Base-by-base conservation (phyloP, 106 monocot species). In the Vanilla planifolia region DNA sequence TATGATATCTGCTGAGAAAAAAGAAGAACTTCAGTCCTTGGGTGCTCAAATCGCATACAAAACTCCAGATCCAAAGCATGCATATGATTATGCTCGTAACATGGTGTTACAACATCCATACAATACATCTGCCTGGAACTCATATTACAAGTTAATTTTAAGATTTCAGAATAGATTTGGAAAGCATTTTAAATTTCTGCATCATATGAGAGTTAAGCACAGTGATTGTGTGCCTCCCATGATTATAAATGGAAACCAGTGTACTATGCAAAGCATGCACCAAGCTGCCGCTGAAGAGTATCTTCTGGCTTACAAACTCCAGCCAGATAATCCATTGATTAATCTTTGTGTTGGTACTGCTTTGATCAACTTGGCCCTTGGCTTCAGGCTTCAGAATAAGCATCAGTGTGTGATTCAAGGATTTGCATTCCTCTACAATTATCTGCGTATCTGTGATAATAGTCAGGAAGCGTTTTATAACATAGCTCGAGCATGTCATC, bases 391-490 rank as follows among this genome's bases (percentile, higher is more conserved):
- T 51, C 78, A 85, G 58, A 84, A 98, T 33, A 98, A 82, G 73
- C 84, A 91, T 70, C 67, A 74, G 10, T 81, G 87, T 65, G 73
- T 98, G 13, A 66, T 75, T 21, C 96, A 91, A 75, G 96, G 77
- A 11, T 47, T 98, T 64, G 80, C 91, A 24, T 98, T 98, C 43
- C 81, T 98, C 40, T 77, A 79, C 50, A 75, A 82, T 16, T 98
- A 87, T 67, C 62, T 85, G 26, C 71, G 70, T 22, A 59, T 98
- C 51, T 98, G 87, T 52, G 68, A 79, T 51, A 77, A 85, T 37
- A 91, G 84, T 63, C 94, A 95, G 93, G 96, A 98, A 79, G 81
- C 84, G 8, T 55, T 88, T 24, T 98, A 92, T 57, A 98, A 98
- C 43, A 39, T 98, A 26, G 91, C 91, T 3, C 71, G 96, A 40